A percentile compares a stretch with the other conserved stretches of the same genome.
These are phyloP conservation scores for Alternaria brassicicola DNA, from an alignment of 2,329 filamentous ascomycete genomes.

Conservation along the genomic window DNA sequence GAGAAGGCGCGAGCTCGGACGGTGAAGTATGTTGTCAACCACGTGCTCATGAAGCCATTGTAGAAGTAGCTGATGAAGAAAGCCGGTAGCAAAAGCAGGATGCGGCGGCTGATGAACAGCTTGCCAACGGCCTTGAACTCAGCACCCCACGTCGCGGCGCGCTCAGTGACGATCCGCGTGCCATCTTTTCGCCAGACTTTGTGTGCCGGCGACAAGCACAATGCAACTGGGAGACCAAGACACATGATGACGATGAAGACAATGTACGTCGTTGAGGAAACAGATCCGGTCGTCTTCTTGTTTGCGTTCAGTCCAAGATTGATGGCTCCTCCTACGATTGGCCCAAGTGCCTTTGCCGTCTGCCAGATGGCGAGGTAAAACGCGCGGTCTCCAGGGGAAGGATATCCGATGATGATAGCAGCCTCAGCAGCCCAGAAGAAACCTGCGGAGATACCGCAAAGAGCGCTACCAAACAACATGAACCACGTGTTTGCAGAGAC, in stretches of 20 bases:
- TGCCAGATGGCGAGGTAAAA: conserved; percentile 48
- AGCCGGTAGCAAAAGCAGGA: conserved; percentile 41
- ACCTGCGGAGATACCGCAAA: conserved; percentile 50
- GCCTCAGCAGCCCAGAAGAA: conserved; percentile 54
- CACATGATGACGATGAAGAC: conserved; percentile 58
- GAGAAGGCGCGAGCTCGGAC: conserved; percentile 45
- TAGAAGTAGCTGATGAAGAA: conserved; percentile 50
- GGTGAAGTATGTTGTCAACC: conserved; percentile 46
- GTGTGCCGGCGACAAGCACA: conserved; percentile 54
- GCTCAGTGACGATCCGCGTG: conserved; percentile 38
- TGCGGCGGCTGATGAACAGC: conserved; percentile 39
- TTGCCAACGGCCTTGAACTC: conserved; percentile 42
- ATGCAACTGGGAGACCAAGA: conserved; percentile 51
- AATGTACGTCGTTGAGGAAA: conserved; percentile 51
- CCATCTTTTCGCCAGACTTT: conserved; percentile 55
- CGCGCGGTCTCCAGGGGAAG: conserved; percentile 44
- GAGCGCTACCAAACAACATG: conserved; percentile 47
- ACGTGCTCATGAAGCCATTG: conserved; percentile 46
- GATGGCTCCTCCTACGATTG: conserved; percentile 59
- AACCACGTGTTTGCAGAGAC: conserved; percentile 49
- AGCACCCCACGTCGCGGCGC: conserved; percentile 29
- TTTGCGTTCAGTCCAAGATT: conserved; percentile 56
- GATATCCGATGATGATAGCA: conserved; percentile 52
- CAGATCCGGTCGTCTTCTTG: conserved; percentile 47
- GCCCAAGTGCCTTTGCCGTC: conserved; percentile 43